These are phyloP conservation scores for Neoascochyta sp. DNA, from an alignment of 2,329 filamentous ascomycete genomes.

Conservation along the genomic window DNA sequence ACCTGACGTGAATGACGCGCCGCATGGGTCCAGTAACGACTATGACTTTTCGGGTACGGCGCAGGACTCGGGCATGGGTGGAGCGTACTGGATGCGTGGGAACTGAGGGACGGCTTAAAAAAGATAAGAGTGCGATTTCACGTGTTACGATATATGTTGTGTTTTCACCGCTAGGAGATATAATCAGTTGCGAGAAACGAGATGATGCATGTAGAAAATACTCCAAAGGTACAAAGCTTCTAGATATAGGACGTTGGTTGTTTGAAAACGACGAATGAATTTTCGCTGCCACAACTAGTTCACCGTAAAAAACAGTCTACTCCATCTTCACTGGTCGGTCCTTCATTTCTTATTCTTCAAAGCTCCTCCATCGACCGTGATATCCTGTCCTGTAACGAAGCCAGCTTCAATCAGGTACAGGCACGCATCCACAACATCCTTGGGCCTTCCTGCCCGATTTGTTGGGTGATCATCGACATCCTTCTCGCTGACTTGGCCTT, in stretches of 20 bases:
- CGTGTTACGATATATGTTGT: too few species aligned
- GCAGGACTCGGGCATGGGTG: constrained; percentile 30
- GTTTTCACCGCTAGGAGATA: too few species aligned
- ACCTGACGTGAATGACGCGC: constrained; percentile 37
- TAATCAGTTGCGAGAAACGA: too few species aligned
- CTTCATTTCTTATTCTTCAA: constrained; percentile 32
- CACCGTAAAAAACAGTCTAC: too few species aligned
- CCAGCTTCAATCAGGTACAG: constrained; percentile 42
- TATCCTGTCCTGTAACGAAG: constrained; percentile 39
- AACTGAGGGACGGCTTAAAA: constrained; percentile 15
- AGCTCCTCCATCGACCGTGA: constrained; percentile 39
- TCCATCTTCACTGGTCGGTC: too few species aligned
- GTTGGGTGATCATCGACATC: constrained; percentile 44
- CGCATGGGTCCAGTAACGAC: constrained; percentile 33
- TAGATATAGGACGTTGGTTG: too few species aligned
- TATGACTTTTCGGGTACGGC: constrained; percentile 34
- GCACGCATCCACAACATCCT: constrained; percentile 46
- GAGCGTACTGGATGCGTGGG: constrained; percentile 37
- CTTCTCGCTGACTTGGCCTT: constrained; percentile 35
- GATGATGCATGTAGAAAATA: too few species aligned
- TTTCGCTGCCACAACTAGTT: too few species aligned
- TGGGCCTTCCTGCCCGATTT: constrained; percentile 45
- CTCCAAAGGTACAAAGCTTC: too few species aligned
- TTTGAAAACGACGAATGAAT: too few species aligned
- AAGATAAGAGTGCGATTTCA: too few species aligned